These are phyloP conservation scores for Beauveria bassiana DNA, from an alignment of 2,329 filamentous ascomycete genomes.

Conservation along the genomic window DNA sequence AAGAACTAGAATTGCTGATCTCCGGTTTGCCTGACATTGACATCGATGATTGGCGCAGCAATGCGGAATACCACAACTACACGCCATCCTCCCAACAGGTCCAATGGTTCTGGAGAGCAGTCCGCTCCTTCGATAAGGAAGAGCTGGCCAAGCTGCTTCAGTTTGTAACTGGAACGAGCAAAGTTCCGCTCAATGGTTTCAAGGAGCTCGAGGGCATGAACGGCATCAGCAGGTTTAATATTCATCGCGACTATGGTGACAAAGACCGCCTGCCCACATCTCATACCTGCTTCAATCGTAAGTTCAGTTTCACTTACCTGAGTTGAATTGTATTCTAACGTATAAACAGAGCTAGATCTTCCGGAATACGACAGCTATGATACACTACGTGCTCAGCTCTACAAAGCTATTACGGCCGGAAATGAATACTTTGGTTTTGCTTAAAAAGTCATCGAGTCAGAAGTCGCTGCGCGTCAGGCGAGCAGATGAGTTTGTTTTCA, in stretches of 20 bases:
- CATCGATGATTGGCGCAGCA: conserved; percentile 97
- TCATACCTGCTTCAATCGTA: conserved; percentile 99
- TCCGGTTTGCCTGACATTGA: conserved; percentile 96
- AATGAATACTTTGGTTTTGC: conserved; percentile 98
- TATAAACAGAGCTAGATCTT: conserved; percentile 75
- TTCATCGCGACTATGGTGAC: conserved; percentile 94
- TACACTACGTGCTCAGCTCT: conserved; percentile 72
- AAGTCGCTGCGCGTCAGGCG: background rate
- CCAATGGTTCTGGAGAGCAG: conserved; percentile 98
- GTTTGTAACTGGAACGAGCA: conserved; percentile 96
- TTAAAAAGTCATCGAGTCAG: background rate
- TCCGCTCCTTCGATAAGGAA: conserved; percentile 97
- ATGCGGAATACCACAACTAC: conserved; percentile 98
- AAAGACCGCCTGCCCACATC: conserved; percentile 93
- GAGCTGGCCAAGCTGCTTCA: conserved; percentile 95
- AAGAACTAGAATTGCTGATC: conserved; percentile 92
- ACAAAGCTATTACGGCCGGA: conserved; percentile 95
- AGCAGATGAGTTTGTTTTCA: background rate
- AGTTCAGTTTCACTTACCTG: conserved; percentile 36
- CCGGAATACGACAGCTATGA: conserved; percentile 98
- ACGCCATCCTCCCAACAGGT: conserved; percentile 90
- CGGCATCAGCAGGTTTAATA: conserved; percentile 95
- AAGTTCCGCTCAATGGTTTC: conserved; percentile 97
- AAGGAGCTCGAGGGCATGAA: conserved; percentile 99
- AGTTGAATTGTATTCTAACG: conserved; percentile 24